Conservation (phyloP, 1,284 basidiomycete species). For the Malassezia slooffiae region DNA sequence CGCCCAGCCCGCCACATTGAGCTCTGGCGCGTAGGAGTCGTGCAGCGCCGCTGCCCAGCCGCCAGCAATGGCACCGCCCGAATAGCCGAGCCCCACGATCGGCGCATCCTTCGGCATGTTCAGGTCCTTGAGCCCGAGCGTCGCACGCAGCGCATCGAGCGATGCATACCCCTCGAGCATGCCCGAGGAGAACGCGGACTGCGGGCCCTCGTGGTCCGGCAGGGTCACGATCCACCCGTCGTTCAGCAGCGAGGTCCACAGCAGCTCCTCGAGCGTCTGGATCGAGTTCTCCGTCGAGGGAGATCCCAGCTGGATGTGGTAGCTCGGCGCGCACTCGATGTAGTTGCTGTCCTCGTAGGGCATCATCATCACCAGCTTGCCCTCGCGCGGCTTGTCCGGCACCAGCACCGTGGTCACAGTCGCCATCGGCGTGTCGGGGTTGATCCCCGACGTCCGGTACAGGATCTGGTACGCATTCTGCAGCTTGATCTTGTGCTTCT, state of each 20-base stretch:
- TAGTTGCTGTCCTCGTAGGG: conserved; percentile 13
- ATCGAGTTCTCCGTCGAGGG: conserved; percentile 6
- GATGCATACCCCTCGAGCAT: conserved; percentile 26
- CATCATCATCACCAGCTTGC: conserved; percentile 14
- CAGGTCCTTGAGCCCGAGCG: conserved; percentile 22
- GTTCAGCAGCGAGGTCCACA: conserved; percentile 14
- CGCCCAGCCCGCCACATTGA: conserved; percentile 31
- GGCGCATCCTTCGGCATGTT: conserved; percentile 14
- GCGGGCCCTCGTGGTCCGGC: conserved; percentile 31
- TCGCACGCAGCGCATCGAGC: conserved; percentile 27
- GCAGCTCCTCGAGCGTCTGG: conserved; percentile 11
- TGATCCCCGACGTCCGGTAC: conserved; percentile 20
- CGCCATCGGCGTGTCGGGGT: background rate
- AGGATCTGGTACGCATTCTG: conserved; percentile 23
- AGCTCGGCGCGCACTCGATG: conserved; percentile 11
- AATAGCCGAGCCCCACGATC: conserved; percentile 27
- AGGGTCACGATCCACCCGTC: conserved; percentile 34
- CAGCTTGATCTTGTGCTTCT: conserved; percentile 17
- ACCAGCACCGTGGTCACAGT: conserved; percentile 12
- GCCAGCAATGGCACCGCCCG: conserved; percentile 33
- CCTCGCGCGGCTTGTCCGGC: conserved; percentile 5
- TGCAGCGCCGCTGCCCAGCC: conserved; percentile 23
- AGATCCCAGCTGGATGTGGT: conserved; percentile 11
- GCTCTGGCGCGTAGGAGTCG: conserved; percentile 22
- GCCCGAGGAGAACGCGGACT: conserved; percentile 26